These are phyloP conservation scores for Blastocystis sp. DNA, from an alignment of 352 stramenopile species.

Conservation along the genomic window DNA sequence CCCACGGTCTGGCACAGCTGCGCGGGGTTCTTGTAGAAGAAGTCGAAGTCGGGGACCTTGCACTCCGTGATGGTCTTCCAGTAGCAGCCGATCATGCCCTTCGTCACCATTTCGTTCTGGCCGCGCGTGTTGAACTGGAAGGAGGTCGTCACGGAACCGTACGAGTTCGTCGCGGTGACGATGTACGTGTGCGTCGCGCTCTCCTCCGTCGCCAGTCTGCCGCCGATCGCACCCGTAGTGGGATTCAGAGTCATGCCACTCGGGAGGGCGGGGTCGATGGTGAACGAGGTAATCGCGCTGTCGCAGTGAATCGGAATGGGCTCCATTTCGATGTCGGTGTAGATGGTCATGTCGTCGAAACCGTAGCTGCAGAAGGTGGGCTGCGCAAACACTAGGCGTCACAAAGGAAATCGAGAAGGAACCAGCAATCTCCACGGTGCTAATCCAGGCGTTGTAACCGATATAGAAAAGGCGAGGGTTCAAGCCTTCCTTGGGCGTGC, in stretches of 20 bases:
- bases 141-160: slow-evolving; percentile 12
- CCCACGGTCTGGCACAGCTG: slow-evolving; percentile 54
- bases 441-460: slow-evolving; percentile 63
- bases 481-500: slow-evolving; percentile 60
- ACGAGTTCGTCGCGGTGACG: slow-evolving; percentile 47
- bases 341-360: slow-evolving; percentile 70
- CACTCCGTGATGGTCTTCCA: slow-evolving; percentile 64
- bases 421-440: slow-evolving; percentile 60
- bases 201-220: slow-evolving; percentile 14
- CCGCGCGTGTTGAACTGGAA: slow-evolving; percentile 54
- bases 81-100: slow-evolving; percentile 62
- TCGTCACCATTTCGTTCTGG: slow-evolving; percentile 47
- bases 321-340: slow-evolving; percentile 67
- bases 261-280: slow-evolving; percentile 47
- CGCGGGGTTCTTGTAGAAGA: slow-evolving; percentile 70
- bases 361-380: slow-evolving; percentile 66
- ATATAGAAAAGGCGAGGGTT: slow-evolving; percentile 67
- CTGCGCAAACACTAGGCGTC: slow-evolving; percentile 8
- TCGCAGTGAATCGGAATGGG: slow-evolving; percentile 67
- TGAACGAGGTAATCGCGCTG: slow-evolving; percentile 40
- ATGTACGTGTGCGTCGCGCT: slow-evolving; percentile 46
- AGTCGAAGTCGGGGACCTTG: slow-evolving; percentile 57
- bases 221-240: slow-evolving; percentile 42
- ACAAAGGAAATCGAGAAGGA: neutral
- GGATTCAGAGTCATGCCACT: slow-evolving; percentile 48